phyloP scores from a whole-genome alignment of 495 filamentous ascomycete genomes.

The Lineolata rhizophorae region DNA sequence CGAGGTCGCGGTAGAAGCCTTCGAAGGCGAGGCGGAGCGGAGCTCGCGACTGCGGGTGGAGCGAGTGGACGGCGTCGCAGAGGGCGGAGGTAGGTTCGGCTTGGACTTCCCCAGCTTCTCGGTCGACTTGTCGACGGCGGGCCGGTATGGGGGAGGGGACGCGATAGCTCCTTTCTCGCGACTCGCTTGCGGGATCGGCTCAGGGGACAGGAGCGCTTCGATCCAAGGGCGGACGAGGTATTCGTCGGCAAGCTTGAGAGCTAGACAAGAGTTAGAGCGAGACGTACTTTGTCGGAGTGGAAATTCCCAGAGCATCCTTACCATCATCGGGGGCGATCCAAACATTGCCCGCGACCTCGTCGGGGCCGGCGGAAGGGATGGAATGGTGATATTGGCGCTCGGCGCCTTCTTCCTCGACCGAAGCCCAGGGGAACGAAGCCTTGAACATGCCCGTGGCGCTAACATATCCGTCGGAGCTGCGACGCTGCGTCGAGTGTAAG shows the following conservation, averaged over 20 bases:
- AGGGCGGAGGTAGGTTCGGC: constrained; percentile 16
- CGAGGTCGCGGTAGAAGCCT: constrained; percentile 22
- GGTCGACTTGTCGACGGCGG: constrained; percentile 22
- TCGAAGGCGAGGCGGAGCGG: constrained; percentile 37
- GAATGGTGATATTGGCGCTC: constrained; percentile 75
- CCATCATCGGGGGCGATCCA: constrained; percentile 77
- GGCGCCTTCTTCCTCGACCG: constrained; percentile 55
- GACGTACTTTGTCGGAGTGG: not conserved
- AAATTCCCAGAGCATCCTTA: constrained; percentile 19
- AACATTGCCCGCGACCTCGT: constrained; percentile 90
- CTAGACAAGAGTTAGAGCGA: constrained; percentile 22
- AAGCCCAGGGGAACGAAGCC: constrained; percentile 88
- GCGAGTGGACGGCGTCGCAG: constrained; percentile 16
- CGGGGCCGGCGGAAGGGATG: constrained; percentile 52
- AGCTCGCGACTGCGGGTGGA: constrained; percentile 23
- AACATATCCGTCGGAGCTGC: constrained; percentile 81
- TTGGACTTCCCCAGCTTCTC: too few relatives aligned
- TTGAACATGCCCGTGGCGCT: constrained; percentile 99
- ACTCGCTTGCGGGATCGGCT: too few relatives aligned
- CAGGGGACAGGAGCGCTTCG: constrained; percentile 62
- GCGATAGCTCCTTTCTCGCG: constrained; percentile 24
- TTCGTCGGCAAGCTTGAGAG: constrained; percentile 65
- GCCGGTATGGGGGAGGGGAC: constrained; percentile 21
- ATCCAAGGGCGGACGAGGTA: constrained; percentile 75
- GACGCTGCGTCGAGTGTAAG: constrained; percentile 35